Percentiles rank a stretch among this genome's conserved stretches.
phyloP scores from a whole-genome alignment of 352 stramenopile genomes.

The Phytophthora rubi region DNA sequence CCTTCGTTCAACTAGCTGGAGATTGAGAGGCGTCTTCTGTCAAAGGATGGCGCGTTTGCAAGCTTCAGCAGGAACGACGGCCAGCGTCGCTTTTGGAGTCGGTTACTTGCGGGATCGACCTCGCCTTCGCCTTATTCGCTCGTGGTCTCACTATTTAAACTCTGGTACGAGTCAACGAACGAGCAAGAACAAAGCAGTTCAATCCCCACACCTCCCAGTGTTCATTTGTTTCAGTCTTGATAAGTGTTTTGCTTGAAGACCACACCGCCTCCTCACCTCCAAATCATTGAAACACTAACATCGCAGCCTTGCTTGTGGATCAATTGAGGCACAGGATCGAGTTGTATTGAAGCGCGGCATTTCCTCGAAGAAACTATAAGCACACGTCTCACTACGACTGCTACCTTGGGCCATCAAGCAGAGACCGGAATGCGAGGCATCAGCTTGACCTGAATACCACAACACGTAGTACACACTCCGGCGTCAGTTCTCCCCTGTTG shows the following conservation, averaged over 20 bases:
- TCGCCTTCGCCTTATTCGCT: constrained; percentile 35
- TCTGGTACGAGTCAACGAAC: constrained; percentile 29
- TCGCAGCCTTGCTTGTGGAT: no score
- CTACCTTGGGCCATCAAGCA: neutral
- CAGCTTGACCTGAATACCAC: constrained; percentile 20
- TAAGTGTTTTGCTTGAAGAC: no score
- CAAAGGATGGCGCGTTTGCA: constrained; percentile 4
- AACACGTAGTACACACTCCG: constrained; percentile 1
- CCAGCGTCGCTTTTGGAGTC: constrained; percentile 36
- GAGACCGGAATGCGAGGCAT: constrained; percentile 1
- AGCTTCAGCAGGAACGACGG: constrained; percentile 13
- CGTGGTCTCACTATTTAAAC: constrained; percentile 38
- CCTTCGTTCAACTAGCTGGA: constrained; percentile 5
- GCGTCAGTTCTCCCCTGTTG: neutral
- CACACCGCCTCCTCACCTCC: no score
- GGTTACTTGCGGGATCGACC: constrained; percentile 37
- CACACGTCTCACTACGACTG: neutral
- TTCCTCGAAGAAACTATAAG: constrained; percentile 27
- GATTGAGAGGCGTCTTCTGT: constrained; percentile 2
- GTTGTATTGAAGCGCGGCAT: constrained; percentile 31
- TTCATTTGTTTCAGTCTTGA: neutral
- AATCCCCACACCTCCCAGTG: no score
- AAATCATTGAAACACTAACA: no score
- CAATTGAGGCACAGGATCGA: constrained; percentile 10
- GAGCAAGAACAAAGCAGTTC: constrained; percentile 41